Base-by-base conservation (phyloP, 2,329 filamentous ascomycete genomes). In the Cladosporium sp. region DNA sequence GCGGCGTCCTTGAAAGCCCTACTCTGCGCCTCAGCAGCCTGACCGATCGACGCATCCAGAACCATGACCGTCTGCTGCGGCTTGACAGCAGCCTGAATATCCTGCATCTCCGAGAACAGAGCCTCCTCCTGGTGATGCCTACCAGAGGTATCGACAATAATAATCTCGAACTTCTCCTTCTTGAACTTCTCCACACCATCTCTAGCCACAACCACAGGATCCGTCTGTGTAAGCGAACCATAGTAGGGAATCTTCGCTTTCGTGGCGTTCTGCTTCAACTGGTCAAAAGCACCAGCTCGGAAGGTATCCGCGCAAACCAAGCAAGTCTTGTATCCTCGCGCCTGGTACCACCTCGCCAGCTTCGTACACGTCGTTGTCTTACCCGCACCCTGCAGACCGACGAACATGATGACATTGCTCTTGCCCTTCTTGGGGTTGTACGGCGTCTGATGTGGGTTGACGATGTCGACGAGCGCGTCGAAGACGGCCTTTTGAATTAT, bases 231-330 rank as follows among this genome's bases (percentile, higher is more conserved):
- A 59, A 98, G 77, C 53, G 89, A 95, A 64, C 93, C 93, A 69
- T 95, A 98, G 79, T 98, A 98, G 9, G 93, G 93, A 49, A 98
- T 97, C 76, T 97, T 97, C 46, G 93, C 93, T 72, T 97, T 98
- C 33, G 90, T 97, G 1, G 93, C 93, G 69, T 98, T 98, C 74
- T 98, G 93, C 75, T 97, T 97, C 70, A 98, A 72, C 75, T 98
- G 93, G 68, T 98, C 93, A 63, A 98, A 98, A 40, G 93, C 93
- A 77, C 93, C 93, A 33, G 93, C 93, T 74, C 93, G 88, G 78
- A 98, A 98, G 22, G 93, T 98, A 73, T 98, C 93, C 46, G 93
- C 93, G 74, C 93, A 98, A 33, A 98, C 93, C 52, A 98, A 76
- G 61, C 92, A 95, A 7, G 90, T 82, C 71, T 89, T 89, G 79